These are phyloP conservation scores for Fraxinus angustifolia DNA, from an alignment of 305 asterid genomes.

Conservation along the genomic window DNA sequence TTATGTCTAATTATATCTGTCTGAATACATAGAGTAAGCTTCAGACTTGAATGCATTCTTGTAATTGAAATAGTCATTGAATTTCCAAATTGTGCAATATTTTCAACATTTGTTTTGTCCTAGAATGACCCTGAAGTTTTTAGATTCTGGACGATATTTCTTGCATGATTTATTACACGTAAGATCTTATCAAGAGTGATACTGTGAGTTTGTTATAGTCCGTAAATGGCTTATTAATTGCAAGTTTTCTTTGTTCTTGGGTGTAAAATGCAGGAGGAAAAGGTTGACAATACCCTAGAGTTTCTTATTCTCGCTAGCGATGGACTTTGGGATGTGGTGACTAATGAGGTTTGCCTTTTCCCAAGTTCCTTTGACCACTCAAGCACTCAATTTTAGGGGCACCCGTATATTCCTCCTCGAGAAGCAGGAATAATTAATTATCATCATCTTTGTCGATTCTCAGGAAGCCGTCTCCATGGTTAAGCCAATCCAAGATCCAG, in stretches of 20 bases:
- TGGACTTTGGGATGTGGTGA: constrained; percentile 88
- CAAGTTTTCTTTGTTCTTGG: neutral
- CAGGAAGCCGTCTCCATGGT: constrained; percentile 87
- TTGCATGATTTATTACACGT: neutral
- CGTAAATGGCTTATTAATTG: neutral
- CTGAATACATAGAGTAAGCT: neutral
- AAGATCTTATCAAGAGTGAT: neutral
- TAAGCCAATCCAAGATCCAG: constrained; percentile 69
- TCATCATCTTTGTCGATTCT: neutral
- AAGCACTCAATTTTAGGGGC: neutral
- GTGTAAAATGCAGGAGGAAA: constrained; percentile 55
- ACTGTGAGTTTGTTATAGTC: neutral
- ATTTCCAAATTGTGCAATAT: neutral
- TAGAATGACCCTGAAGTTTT: neutral
- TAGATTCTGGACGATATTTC: neutral
- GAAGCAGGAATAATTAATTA: neutral
- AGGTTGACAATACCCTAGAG: constrained; percentile 76
- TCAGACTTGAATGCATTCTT: neutral
- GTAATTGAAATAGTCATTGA: neutral
- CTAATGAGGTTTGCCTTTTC: constrained; percentile 56
- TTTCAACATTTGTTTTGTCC: neutral
- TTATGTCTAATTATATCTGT: no score
- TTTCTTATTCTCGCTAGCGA: constrained; percentile 92
- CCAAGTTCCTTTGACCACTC: neutral
- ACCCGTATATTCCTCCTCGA: no score